These are phyloP conservation scores for Penicillium sclerotiorum DNA, from an alignment of 2,329 filamentous ascomycete genomes.

Conservation along the genomic window DNA sequence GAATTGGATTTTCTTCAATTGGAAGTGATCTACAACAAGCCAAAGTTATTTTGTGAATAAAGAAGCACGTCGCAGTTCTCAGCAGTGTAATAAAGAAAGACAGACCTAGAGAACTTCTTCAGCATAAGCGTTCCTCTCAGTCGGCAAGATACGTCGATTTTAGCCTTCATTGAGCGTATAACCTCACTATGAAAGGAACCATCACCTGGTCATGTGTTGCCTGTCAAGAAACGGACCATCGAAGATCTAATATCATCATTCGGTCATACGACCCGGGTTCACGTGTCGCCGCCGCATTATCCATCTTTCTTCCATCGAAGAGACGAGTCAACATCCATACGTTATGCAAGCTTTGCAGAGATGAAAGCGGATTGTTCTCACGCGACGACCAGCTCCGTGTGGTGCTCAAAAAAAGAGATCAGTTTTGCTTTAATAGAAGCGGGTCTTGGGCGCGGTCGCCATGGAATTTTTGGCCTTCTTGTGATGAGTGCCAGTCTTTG, in stretches of 20 bases:
- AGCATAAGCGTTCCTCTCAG: too few species aligned
- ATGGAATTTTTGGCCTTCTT: not conserved
- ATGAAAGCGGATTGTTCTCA: not conserved
- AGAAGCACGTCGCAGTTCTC: too few species aligned
- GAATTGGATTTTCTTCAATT: too few species aligned
- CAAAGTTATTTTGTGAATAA: too few species aligned
- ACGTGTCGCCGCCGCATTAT: not conserved
- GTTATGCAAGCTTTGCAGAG: not conserved
- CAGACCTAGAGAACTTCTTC: too few species aligned
- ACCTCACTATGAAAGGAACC: constrained; percentile 4
- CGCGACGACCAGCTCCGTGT: not conserved
- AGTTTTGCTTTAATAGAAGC: not conserved
- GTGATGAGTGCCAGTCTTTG: not conserved
- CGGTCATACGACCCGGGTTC: not conserved
- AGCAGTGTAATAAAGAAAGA: too few species aligned
- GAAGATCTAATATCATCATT: not conserved
- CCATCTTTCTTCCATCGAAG: not conserved
- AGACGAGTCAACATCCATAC: not conserved
- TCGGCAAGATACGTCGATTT: too few species aligned
- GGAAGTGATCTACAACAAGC: too few species aligned
- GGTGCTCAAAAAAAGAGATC: not conserved
- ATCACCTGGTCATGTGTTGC: not conserved
- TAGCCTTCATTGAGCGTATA: too few species aligned
- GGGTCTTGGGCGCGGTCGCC: not conserved
- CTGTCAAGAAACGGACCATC: not conserved